Percentiles rank a stretch among this genome's conserved stretches.
These are phyloP conservation scores for Lathyrus sativus DNA, from an alignment of 306 rosid genomes.

Conservation along the genomic window DNA sequence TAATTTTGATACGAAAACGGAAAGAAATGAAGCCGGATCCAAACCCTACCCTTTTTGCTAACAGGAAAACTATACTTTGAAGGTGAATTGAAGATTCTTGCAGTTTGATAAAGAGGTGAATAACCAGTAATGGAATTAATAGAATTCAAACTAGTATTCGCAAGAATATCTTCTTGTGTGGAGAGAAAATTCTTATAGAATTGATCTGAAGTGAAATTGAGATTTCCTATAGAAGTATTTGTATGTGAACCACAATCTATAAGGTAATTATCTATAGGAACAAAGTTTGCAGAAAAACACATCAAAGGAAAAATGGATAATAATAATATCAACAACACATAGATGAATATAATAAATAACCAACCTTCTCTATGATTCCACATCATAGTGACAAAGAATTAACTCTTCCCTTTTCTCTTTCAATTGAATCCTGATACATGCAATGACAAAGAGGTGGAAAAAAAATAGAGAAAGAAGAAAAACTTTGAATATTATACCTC, in stretches of 20 bases:
- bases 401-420: neutral
- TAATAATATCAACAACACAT: constrained; percentile 34
- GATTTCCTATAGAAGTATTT: constrained; percentile 60
- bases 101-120: constrained; percentile 67
- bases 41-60: constrained; percentile 61
- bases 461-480: neutral
- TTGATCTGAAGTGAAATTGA: constrained; percentile 68
- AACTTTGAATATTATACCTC: constrained; percentile 32
- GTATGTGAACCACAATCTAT: constrained; percentile 77
- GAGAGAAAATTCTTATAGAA: constrained; percentile 60
- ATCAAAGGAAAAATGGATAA: constrained; percentile 49
- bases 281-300: constrained; percentile 53
- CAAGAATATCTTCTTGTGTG: constrained; percentile 62
- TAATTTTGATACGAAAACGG: constrained; percentile 53
- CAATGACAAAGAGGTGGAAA: neutral
- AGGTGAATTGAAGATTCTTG: constrained; percentile 64
- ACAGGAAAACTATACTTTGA: constrained; percentile 75
- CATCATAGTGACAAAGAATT: constrained; percentile 39
- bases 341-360: constrained; percentile 42
- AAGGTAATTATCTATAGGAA: constrained; percentile 70
- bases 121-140: constrained; percentile 49
- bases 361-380: constrained; percentile 46
- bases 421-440: constrained; percentile 27
- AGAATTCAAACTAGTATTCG: constrained; percentile 47
- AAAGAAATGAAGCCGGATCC: constrained; percentile 93